Percentiles rank a stretch among this genome's conserved stretches.
These are phyloP conservation scores for Plectranthus barbatus DNA, from an alignment of 257 asterid species.

Conservation along the genomic window DNA sequence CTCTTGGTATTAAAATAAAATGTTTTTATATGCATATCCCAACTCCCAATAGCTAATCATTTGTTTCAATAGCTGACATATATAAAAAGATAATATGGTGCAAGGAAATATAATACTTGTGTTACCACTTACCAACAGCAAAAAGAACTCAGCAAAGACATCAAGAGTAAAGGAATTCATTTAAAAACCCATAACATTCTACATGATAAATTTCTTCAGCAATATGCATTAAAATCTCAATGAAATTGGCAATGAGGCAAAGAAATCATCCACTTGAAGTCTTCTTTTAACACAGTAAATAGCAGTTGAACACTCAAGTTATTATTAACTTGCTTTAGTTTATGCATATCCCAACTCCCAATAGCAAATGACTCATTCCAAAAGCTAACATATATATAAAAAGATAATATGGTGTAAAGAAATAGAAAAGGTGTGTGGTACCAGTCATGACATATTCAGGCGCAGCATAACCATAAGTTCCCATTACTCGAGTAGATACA, in stretches of 20 bases:
- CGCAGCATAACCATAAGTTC: conserved; percentile 99
- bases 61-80: conserved; percentile 5
- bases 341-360: not conserved
- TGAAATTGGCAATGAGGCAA: not conserved
- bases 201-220: not conserved
- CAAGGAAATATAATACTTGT: not conserved
- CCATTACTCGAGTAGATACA: conserved; percentile 98
- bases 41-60: not conserved
- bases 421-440: too few species aligned
- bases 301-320: not conserved
- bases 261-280: not conserved
- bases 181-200: not conserved
- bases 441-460: conserved; percentile 99
- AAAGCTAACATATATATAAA: not conserved
- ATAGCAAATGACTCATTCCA: conserved; percentile 1
- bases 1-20: not conserved
- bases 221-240: not conserved
- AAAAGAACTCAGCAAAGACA: not conserved
- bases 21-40: not conserved
- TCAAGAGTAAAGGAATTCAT: not conserved
- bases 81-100: not conserved
- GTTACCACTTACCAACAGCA: too few species aligned
- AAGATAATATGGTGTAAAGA: not conserved
- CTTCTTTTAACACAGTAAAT: not conserved
- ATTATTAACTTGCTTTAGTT: too few species aligned